These are phyloP conservation scores for Zasmidium cellare DNA, from an alignment of 2,329 filamentous ascomycete species.

Conservation along the genomic window DNA sequence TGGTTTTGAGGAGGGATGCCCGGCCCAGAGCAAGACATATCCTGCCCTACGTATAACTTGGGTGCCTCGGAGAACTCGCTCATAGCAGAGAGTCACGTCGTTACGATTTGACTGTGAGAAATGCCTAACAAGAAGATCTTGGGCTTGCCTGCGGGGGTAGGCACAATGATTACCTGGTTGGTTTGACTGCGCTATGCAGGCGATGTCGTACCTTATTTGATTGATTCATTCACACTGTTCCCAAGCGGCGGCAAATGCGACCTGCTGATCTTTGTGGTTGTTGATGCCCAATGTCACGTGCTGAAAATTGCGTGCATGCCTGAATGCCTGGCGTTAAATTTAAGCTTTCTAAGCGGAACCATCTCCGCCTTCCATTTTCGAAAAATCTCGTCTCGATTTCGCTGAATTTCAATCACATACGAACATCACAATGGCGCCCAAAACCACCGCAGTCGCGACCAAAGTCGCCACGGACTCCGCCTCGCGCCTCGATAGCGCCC, in stretches of 20 bases:
- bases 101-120: not conserved
- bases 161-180: not conserved
- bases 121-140: conserved; percentile 1
- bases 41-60: not conserved
- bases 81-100: not conserved
- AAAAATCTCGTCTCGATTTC: not conserved
- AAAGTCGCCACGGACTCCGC: conserved; percentile 31
- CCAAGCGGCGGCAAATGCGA: not conserved
- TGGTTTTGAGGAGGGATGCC: not conserved
- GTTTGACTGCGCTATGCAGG: not conserved
- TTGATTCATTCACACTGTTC: not conserved
- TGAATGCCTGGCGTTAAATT: not conserved
- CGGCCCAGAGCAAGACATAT: not conserved
- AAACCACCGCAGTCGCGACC: conserved; percentile 30
- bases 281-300: conserved; percentile 6
- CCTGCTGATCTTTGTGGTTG: conserved; percentile 7
- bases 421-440: conserved; percentile 29
- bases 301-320: not conserved
- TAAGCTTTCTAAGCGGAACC: not conserved
- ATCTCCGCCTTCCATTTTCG: not conserved
- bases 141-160: not conserved
- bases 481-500: conserved; percentile 38
- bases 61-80: not conserved
- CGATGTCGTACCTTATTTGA: not conserved
- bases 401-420: not conserved